These are phyloP conservation scores for Mycosarcoma maydis DNA, from an alignment of 1,284 basidiomycete genomes.

Conservation along the genomic window DNA sequence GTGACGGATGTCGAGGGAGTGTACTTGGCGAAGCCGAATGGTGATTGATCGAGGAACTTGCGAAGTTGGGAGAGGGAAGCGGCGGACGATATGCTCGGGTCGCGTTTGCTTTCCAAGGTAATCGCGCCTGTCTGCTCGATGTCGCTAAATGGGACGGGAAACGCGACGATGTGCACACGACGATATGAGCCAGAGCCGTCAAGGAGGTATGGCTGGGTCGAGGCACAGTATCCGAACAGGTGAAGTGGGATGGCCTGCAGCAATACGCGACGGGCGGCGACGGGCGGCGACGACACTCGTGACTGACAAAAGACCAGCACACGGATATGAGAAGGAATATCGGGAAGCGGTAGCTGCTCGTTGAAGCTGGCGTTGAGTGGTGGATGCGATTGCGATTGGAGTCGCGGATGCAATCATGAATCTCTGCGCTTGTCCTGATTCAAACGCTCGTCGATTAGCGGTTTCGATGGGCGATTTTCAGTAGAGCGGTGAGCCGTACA, in stretches of 20 bases:
- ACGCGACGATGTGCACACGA: slow-evolving; percentile 27
- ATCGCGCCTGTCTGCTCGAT: neutral
- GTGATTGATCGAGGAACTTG: neutral
- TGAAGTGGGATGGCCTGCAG: slow-evolving; percentile 14
- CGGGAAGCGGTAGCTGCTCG: slow-evolving; percentile 15
- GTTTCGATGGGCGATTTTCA: slow-evolving; percentile 15
- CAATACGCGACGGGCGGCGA: slow-evolving; percentile 14
- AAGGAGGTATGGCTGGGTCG: too few species aligned
- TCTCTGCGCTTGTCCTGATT: too few species aligned
- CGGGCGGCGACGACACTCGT: slow-evolving; percentile 5
- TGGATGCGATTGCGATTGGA: slow-evolving; percentile 27
- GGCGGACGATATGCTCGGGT: neutral
- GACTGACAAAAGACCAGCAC: slow-evolving; percentile 23
- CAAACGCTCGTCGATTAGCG: too few species aligned
- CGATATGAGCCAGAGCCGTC: slow-evolving; percentile 6
- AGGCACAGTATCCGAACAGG: too few species aligned
- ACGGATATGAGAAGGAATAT: slow-evolving; percentile 18
- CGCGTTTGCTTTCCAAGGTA: slow-evolving; percentile 3
- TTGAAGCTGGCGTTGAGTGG: slow-evolving; percentile 16
- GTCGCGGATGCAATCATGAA: slow-evolving; percentile 23
- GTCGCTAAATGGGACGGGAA: neutral
- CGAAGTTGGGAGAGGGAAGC: neutral
- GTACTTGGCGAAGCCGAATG: neutral
- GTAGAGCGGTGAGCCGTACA: too few species aligned
- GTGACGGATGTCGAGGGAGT: neutral